Evolutionary conservation across 495 filamentous ascomycete genomes (phyloP).

Genomic region (Neurospora tetraspora): DNA sequence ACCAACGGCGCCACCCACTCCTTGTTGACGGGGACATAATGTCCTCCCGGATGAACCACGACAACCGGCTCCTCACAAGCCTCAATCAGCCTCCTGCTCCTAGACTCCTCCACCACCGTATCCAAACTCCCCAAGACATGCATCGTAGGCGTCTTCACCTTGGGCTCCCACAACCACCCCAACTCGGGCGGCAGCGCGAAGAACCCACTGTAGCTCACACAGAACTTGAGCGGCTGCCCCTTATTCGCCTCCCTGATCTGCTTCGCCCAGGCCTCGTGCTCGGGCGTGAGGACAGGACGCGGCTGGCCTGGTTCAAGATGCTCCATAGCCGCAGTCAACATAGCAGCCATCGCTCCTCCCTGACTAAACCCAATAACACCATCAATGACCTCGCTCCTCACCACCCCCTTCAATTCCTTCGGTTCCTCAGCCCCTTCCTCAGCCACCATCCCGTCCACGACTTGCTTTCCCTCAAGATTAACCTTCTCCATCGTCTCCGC

Average conservation of each 20-base stretch:
- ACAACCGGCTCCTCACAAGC: slow-evolving; percentile 54
- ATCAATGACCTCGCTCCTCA: slow-evolving; percentile 51
- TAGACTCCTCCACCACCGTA: slow-evolving; percentile 72
- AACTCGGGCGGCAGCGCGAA: slow-evolving; percentile 49
- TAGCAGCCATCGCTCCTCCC: slow-evolving; percentile 53
- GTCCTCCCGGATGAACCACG: slow-evolving; percentile 83
- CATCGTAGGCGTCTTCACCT: slow-evolving; percentile 65
- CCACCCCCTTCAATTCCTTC: neutral
- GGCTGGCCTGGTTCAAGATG: slow-evolving; percentile 6
- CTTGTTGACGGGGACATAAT: slow-evolving; percentile 77
- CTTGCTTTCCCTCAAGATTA: neutral
- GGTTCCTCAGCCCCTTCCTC: neutral
- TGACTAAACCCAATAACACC: slow-evolving; percentile 71
- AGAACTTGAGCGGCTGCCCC: slow-evolving; percentile 63
- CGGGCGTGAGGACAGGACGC: slow-evolving; percentile 3
- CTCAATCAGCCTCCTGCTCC: slow-evolving; percentile 55
- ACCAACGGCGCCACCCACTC: slow-evolving; percentile 67
- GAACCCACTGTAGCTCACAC: slow-evolving; percentile 72
- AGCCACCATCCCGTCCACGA: neutral
- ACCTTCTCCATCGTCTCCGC: slow-evolving; percentile 39
- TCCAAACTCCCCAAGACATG: slow-evolving; percentile 81
- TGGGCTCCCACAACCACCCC: slow-evolving; percentile 65
- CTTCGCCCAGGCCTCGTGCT: slow-evolving; percentile 22
- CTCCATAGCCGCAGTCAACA: slow-evolving; percentile 60
- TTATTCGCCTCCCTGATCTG: slow-evolving; percentile 33